Conservation (phyloP, 306 rosid species). For the Malus orientalis region DNA sequence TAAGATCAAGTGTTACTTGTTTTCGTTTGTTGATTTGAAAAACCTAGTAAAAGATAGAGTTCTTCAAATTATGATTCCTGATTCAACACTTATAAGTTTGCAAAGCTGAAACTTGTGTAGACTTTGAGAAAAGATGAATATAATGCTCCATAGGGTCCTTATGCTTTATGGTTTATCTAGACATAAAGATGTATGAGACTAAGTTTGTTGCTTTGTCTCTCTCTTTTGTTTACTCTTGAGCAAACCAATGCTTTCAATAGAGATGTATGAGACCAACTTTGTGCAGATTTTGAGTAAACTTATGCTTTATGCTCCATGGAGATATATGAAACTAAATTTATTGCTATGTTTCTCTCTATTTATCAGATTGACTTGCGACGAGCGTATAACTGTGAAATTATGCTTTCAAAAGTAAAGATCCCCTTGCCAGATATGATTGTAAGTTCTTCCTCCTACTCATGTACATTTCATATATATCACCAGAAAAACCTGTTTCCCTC, state of each 20-base stretch:
- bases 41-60: not conserved
- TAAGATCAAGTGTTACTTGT: not conserved
- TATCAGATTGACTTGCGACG: constrained; percentile 53
- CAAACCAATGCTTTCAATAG: constrained; percentile 45
- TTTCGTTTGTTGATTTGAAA: not conserved
- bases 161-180: not conserved
- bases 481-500: not conserved
- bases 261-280: no score
- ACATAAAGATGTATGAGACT: not conserved
- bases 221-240: not conserved
- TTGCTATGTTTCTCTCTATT: constrained; percentile 7
- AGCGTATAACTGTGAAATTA: constrained; percentile 58
- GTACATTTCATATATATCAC: not conserved
- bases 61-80: not conserved
- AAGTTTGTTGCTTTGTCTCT: constrained; percentile 5
- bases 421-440: constrained; percentile 56
- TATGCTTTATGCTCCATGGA: not conserved
- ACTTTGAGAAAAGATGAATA: not conserved
- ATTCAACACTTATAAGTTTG: not conserved
- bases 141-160: not conserved
- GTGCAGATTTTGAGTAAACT: no score
- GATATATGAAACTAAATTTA: not conserved
- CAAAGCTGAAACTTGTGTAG: not conserved
- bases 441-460: constrained; percentile 19
- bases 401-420: constrained; percentile 55